These are phyloP conservation scores for Aspergillus haitiensis DNA, from an alignment of 495 filamentous ascomycete species.

Conservation along the genomic window DNA sequence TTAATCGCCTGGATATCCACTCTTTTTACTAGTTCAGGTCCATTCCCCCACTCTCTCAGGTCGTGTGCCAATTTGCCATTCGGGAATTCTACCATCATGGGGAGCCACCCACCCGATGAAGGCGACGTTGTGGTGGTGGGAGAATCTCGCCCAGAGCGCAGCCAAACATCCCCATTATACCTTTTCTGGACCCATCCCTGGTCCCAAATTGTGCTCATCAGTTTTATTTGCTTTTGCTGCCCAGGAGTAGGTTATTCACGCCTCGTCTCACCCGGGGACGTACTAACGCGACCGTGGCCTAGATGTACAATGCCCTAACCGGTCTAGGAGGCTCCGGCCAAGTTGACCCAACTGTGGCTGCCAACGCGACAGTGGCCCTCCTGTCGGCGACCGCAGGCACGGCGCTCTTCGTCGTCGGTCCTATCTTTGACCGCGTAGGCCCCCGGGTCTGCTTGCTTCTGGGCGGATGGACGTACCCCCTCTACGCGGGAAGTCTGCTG, in stretches of 20 bases:
- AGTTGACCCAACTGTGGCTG: conserved; percentile 41
- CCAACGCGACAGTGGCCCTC: conserved; percentile 45
- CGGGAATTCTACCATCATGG: too few relatives aligned
- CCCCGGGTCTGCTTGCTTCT: conserved; percentile 42
- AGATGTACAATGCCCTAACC: conserved; percentile 71
- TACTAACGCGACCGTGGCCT: background rate
- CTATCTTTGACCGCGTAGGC: conserved; percentile 46
- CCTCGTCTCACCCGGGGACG: background rate
- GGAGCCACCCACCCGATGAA: too few relatives aligned
- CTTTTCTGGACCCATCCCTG: conserved; percentile 19
- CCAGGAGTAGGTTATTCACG: conserved; percentile 50
- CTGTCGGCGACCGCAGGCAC: conserved; percentile 42
- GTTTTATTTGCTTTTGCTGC: conserved; percentile 77
- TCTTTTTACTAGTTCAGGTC: too few relatives aligned
- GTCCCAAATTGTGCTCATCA: conserved; percentile 46
- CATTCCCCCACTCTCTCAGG: too few relatives aligned
- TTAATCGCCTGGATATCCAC: too few relatives aligned
- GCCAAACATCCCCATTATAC: background rate
- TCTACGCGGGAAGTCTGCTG: conserved; percentile 45
- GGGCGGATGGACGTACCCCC: conserved; percentile 45
- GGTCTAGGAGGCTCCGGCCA: conserved; percentile 59
- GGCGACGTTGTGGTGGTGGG: too few relatives aligned
- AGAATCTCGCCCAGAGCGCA: background rate
- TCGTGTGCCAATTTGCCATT: too few relatives aligned
- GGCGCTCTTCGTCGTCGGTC: conserved; percentile 46